These are phyloP conservation scores for Fusarium sp. DNA, from an alignment of 2,329 filamentous ascomycete species.

Conservation along the genomic window DNA sequence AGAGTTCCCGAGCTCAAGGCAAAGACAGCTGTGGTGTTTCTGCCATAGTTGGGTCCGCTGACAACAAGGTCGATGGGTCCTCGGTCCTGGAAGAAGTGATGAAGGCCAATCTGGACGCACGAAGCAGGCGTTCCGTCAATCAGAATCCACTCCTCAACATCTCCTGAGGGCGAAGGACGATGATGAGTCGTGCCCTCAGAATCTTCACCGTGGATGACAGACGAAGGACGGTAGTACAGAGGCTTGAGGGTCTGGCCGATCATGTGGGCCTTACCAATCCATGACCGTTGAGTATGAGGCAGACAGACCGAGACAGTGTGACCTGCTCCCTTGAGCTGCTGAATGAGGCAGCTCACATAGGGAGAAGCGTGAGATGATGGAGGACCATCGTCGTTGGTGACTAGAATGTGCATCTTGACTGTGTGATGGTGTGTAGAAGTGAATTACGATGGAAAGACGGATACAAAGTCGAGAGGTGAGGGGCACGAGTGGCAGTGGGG, in stretches of 20 bases:
- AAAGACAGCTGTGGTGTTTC: constrained; percentile 85
- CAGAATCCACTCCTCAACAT: constrained; percentile 82
- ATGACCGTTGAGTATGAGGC: constrained; percentile 91
- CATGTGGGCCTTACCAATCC: constrained; percentile 98
- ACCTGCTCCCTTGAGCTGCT: constrained; percentile 77
- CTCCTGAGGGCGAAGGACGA: constrained; percentile 63
- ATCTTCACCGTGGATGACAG: constrained; percentile 54
- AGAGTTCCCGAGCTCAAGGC: constrained; percentile 82
- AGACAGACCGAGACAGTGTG: constrained; percentile 93
- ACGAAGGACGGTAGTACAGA: constrained; percentile 79
- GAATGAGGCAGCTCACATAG: constrained; percentile 81
- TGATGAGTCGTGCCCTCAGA: constrained; percentile 75
- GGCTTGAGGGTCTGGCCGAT: constrained; percentile 90
- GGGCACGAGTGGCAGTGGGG: constrained; percentile 41
- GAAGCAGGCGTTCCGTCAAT: constrained; percentile 85
- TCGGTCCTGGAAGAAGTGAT: constrained; percentile 80
- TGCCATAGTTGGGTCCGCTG: constrained; percentile 84
- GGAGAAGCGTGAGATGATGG: constrained; percentile 83
- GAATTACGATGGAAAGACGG: neutral
- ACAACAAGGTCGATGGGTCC: constrained; percentile 82
- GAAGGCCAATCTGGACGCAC: constrained; percentile 84
- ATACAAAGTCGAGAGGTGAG: constrained; percentile 24
- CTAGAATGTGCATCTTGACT: constrained; percentile 69
- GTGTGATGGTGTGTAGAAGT: neutral
- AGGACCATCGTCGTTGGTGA: constrained; percentile 85